These are phyloP conservation scores for Imleria badia DNA, from an alignment of 768 basidiomycete genomes.

Conservation along the genomic window DNA sequence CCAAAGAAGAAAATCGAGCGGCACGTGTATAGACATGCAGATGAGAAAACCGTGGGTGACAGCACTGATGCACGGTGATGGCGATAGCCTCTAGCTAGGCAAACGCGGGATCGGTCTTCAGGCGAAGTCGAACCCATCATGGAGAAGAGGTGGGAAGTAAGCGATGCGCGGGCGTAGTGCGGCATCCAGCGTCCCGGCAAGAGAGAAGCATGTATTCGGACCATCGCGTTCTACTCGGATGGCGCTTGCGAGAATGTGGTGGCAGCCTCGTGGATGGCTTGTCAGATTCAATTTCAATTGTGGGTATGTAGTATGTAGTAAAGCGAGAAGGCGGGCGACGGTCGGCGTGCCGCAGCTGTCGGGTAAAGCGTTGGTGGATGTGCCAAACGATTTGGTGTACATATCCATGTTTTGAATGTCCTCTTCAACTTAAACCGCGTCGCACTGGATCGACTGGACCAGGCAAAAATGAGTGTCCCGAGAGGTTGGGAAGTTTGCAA, in stretches of 20 bases:
- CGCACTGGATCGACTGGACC: too few species aligned
- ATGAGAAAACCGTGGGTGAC: neutral
- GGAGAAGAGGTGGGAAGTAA: neutral
- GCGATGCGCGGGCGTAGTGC: neutral
- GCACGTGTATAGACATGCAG: neutral
- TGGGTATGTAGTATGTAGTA: neutral
- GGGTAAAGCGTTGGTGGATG: neutral
- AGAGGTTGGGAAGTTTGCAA: too few species aligned
- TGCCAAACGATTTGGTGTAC: neutral
- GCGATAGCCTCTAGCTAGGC: neutral
- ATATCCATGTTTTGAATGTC: neutral
- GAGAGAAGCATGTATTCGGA: neutral
- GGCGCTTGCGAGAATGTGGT: neutral
- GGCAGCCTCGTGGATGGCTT: neutral
- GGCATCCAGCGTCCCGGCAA: neutral
- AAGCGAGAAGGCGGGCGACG: neutral
- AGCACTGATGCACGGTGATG: neutral
- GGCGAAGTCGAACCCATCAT: neutral
- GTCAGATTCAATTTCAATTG: too few species aligned
- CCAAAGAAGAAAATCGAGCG: neutral
- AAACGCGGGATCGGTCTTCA: neutral
- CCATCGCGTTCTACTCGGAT: neutral
- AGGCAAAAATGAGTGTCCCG: too few species aligned
- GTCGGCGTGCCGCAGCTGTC: neutral
- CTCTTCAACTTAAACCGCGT: too few species aligned